These are phyloP conservation scores for Leishmania gerbilli DNA, from an alignment of 208 protist species.

Conservation along the genomic window DNA sequence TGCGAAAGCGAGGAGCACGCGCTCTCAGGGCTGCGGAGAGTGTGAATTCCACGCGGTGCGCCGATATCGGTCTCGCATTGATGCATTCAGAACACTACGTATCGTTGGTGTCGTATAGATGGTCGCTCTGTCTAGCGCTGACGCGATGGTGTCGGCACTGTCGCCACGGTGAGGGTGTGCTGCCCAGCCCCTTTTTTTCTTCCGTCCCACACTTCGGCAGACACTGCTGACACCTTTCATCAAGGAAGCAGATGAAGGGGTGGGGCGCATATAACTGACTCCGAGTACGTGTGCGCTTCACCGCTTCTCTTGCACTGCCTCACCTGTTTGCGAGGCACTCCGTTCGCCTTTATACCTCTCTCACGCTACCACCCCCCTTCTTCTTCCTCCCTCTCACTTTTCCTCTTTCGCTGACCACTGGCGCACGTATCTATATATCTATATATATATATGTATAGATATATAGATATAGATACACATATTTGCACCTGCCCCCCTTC, in stretches of 20 bases:
- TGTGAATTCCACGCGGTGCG: background rate
- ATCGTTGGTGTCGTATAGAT: background rate
- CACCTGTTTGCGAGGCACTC: background rate
- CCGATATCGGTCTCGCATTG: background rate
- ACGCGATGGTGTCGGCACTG: background rate
- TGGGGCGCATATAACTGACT: background rate
- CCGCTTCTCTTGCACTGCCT: background rate
- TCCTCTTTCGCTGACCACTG: background rate
- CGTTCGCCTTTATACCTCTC: background rate
- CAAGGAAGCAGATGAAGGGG: background rate
- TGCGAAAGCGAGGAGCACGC: background rate
- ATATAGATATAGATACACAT: background rate
- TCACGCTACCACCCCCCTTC: background rate
- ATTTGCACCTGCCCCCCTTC: background rate
- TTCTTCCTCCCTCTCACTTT: background rate
- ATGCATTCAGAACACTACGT: background rate
- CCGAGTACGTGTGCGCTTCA: background rate
- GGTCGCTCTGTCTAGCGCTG: background rate
- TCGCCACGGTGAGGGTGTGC: background rate
- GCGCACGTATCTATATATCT: background rate
- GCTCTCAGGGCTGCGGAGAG: background rate
- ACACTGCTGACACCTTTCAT: background rate
- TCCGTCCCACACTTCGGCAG: background rate
- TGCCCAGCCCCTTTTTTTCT: background rate
- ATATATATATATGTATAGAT: background rate